Conservation (phyloP, 2,329 filamentous ascomycete species). For the Arthrobotrys sphaeroides region DNA sequence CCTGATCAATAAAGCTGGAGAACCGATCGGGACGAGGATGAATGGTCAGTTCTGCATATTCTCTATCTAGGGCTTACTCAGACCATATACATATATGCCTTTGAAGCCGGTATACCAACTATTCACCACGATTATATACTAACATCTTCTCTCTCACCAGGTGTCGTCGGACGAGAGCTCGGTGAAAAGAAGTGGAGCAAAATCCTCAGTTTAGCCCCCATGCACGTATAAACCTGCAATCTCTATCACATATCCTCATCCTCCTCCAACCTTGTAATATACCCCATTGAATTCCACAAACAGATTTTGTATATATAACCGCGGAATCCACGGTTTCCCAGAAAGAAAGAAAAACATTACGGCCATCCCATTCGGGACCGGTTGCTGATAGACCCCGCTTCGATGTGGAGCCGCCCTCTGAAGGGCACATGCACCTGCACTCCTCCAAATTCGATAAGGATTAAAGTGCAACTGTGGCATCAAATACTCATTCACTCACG, state of each 20-base stretch:
- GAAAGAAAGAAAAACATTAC: background rate
- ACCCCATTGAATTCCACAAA: background rate
- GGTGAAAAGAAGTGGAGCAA: constrained; percentile 96
- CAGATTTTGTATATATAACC: constrained; percentile 6
- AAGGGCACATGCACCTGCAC: background rate
- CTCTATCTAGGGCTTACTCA: background rate
- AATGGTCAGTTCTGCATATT: constrained; percentile 69
- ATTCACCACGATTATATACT: background rate
- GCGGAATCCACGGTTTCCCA: background rate
- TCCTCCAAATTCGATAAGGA: background rate
- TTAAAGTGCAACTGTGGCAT: constrained; percentile 15
- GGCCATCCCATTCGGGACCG: background rate
- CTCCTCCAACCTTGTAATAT: constrained; percentile 31
- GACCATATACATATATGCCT: too few relatives aligned
- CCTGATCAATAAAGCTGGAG: constrained; percentile 93
- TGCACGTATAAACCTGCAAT: constrained; percentile 70
- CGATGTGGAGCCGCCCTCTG: background rate
- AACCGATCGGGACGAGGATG: constrained; percentile 91
- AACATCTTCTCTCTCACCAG: constrained; percentile 61
- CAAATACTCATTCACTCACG: background rate
- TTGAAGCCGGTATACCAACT: background rate
- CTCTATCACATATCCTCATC: background rate
- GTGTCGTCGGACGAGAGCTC: constrained; percentile 88
- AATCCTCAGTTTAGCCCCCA: constrained; percentile 92
- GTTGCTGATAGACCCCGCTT: constrained; percentile 1